Conservation (phyloP, 2,329 filamentous ascomycete genomes). For the Chaetomium strumarium region DNA sequence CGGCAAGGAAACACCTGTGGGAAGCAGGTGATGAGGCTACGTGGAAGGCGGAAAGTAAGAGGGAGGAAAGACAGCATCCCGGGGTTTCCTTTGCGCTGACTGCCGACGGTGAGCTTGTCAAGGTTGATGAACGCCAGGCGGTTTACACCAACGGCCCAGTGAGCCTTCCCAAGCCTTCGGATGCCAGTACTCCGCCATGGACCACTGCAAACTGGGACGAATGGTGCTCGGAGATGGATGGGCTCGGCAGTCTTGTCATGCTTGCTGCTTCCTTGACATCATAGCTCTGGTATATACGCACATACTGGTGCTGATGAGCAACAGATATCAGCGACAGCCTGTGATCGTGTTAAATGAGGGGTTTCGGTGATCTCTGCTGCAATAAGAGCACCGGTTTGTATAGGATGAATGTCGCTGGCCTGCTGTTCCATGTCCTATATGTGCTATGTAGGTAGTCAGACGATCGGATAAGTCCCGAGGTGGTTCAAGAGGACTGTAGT, state of each 20-base stretch:
- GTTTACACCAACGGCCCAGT: background rate
- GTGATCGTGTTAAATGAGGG: too few relatives aligned
- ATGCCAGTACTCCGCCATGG: background rate
- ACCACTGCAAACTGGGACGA: background rate
- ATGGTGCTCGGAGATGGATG: slow-evolving; percentile 3
- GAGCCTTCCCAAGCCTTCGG: background rate
- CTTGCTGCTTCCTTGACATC: slow-evolving; percentile 3
- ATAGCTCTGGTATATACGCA: background rate
- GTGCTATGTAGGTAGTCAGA: too few relatives aligned
- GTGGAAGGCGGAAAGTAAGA: background rate
- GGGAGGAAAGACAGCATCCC: background rate
- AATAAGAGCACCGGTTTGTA: too few relatives aligned
- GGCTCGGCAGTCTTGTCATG: background rate
- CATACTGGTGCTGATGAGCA: too few relatives aligned
- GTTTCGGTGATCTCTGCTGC: too few relatives aligned
- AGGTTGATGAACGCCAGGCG: background rate
- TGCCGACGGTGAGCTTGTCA: background rate
- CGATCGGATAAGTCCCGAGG: too few relatives aligned
- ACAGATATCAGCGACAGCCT: too few relatives aligned
- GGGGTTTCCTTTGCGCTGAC: background rate
- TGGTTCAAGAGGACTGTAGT: too few relatives aligned
- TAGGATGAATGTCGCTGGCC: too few relatives aligned
- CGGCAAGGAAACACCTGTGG: background rate
- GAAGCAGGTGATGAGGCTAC: background rate
- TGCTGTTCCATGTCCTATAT: too few relatives aligned